Base-by-base conservation (phyloP, 352 stramenopile species). In the Globisporangium recalcitrans region DNA sequence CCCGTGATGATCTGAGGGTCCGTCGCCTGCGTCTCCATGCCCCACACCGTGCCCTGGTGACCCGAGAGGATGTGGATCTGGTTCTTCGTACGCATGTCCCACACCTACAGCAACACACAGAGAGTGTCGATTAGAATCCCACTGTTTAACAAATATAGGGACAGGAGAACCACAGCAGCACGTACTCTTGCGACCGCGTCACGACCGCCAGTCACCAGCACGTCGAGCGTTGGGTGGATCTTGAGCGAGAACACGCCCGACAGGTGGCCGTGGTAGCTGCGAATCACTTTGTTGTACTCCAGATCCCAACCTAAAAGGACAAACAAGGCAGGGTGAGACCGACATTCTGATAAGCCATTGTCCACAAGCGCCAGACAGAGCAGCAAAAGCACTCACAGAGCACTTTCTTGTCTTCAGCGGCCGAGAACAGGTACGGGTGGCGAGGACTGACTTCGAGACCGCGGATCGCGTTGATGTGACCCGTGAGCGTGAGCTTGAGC, bases 191-290 rank as follows among this genome's bases (percentile, higher is more conserved):
- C 85, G 56, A 96, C 86, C 24, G 82, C 85, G 68, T 95, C 86
- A 32, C 98, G 91, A 55, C 97, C 97, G 42, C 97, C 98, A 22
- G 97, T 99, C 32, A 99, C 86, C 21, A 99, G 77, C 27, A 99
- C 71, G 72, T 99, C 98, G 26, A 99, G 80, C 31, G 95, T 99
- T 36, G 98, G 98, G 76, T 99, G 98, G 44, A 99, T 65, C 49
- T 97, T 96, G 19, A 99, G 73, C 46, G 78, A 97, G 78, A 99
- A 99, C 9, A 99, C 96, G 13, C 97, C 97, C 24, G 82, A 97
- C n/a, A 99, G 77, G 70, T 99, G 98, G n/a, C 98, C 98, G 72
- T 99, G 97, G 80, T 99, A 99, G 80, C 98, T 98, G 9, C 98
- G 88, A 61, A 99, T 98, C 31, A 99, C 96, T 74, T 99, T 98